Evolutionary conservation across 805 yeast genomes (phyloP).

Genomic region (Candida maltosa): DNA sequence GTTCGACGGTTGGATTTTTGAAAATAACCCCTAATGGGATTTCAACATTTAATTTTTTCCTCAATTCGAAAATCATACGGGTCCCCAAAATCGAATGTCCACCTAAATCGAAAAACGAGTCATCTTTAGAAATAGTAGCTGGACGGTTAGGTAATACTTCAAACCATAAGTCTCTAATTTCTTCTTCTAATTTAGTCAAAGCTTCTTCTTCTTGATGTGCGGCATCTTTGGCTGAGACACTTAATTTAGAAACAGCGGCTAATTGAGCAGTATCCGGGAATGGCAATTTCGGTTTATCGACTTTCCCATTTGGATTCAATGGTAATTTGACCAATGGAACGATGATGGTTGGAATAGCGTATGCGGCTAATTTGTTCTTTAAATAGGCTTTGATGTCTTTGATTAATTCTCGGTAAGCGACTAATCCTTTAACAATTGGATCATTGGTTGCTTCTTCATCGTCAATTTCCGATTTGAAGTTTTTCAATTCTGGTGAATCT

Average conservation of each 20-base stretch:
- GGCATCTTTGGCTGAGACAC: slow-evolving; percentile 31
- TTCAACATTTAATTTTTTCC: slow-evolving; percentile 74
- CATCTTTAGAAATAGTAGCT: slow-evolving; percentile 68
- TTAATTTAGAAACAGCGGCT: slow-evolving; percentile 60
- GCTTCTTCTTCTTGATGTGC: slow-evolving; percentile 40
- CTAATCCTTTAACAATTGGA: slow-evolving; percentile 74
- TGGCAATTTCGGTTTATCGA: slow-evolving; percentile 95
- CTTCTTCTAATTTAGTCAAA: slow-evolving; percentile 62
- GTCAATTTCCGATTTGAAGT: slow-evolving; percentile 49
- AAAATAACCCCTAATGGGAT: slow-evolving; percentile 88
- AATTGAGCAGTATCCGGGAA: slow-evolving; percentile 90
- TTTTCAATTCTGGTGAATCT: slow-evolving; percentile 41
- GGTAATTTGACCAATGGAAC: slow-evolving; percentile 87
- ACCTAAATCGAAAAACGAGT: slow-evolving; percentile 94
- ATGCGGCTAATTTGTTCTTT: slow-evolving; percentile 84
- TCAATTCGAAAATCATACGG: slow-evolving; percentile 88
- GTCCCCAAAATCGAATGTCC: slow-evolving; percentile 98
- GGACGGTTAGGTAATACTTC: slow-evolving; percentile 83
- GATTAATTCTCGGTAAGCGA: slow-evolving; percentile 70
- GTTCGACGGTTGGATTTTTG: slow-evolving; percentile 80
- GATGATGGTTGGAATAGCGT: slow-evolving; percentile 89
- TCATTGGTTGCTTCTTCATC: slow-evolving; percentile 45
- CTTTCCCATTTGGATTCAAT: slow-evolving; percentile 95
- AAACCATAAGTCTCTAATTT: slow-evolving; percentile 81
- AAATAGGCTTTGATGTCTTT: slow-evolving; percentile 78